Percentiles rank a stretch among this genome's conserved stretches.
Conservation (phyloP, 805 yeast species). For the Candida ascalaphidarum region DNA sequence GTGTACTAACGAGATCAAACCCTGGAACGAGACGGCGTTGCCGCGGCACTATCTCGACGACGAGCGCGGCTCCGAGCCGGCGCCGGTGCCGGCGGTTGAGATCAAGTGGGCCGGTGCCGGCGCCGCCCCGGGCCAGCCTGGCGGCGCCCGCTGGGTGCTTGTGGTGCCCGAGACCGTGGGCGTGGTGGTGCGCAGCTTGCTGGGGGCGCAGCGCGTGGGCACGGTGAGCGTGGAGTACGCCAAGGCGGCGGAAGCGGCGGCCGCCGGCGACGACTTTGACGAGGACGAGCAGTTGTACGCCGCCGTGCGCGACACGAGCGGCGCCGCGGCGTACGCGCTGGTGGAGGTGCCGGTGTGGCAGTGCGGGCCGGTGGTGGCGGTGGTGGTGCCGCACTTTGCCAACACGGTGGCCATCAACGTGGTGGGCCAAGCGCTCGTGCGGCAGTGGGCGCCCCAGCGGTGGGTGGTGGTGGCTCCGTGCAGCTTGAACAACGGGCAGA, state of each 20-base stretch:
- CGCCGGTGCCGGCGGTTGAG: conserved; percentile 6
- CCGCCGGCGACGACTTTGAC: conserved; percentile 30
- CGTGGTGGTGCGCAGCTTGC: conserved; percentile 7
- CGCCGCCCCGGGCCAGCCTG: neutral
- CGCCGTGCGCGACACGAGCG: conserved; percentile 17
- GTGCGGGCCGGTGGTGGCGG: conserved; percentile 1
- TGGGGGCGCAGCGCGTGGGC: conserved; percentile 9
- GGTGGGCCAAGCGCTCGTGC: conserved; percentile 12
- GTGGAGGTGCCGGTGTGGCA: conserved; percentile 14
- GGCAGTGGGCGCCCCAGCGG: conserved; percentile 3
- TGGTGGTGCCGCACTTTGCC: conserved; percentile 22
- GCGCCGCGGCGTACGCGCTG: conserved; percentile 12
- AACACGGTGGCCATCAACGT: conserved; percentile 28
- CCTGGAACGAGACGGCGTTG: conserved; percentile 39
- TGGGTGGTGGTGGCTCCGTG: conserved; percentile 33
- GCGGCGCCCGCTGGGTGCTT: too few relatives aligned
- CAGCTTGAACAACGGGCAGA: conserved; percentile 19
- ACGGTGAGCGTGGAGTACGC: conserved; percentile 6
- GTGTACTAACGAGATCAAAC: too few relatives aligned
- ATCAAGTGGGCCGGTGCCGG: too few relatives aligned
- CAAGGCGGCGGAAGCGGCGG: conserved; percentile 4
- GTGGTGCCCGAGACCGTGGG: conserved; percentile 10
- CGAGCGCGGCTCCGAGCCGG: conserved; percentile 15
- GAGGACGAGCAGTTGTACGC: conserved; percentile 44
- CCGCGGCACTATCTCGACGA: conserved; percentile 47